phyloP scores from a whole-genome alignment of 2,329 filamentous ascomycete genomes.

The Fusarium pseudonygamai region DNA sequence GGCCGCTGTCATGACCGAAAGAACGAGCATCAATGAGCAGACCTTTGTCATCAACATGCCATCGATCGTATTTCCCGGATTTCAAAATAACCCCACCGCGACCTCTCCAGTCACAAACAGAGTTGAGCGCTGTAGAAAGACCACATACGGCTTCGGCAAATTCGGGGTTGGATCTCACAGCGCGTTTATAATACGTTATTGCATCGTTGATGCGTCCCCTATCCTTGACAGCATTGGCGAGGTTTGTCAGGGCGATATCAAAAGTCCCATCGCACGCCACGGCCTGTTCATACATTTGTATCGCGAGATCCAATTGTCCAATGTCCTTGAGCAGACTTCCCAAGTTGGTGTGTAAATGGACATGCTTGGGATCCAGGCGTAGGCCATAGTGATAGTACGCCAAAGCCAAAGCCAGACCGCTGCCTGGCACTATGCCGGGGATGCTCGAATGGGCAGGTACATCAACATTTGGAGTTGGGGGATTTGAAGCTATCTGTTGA shows the following conservation, averaged over 20 bases:
- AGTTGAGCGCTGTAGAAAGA: slow-evolving; percentile 92
- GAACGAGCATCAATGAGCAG: slow-evolving; percentile 79
- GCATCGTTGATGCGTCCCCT: slow-evolving; percentile 92
- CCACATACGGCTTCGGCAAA: slow-evolving; percentile 98
- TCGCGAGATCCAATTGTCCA: slow-evolving; percentile 88
- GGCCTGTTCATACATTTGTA: slow-evolving; percentile 96
- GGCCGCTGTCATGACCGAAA: slow-evolving; percentile 73
- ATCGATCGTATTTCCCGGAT: slow-evolving; percentile 80
- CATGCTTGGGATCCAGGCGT: slow-evolving; percentile 85
- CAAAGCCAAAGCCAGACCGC: slow-evolving; percentile 86
- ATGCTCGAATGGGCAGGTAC: slow-evolving; percentile 56
- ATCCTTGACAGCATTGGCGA: slow-evolving; percentile 98
- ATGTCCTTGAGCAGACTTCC: slow-evolving; percentile 97
- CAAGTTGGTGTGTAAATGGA: slow-evolving; percentile 95
- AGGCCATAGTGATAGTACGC: slow-evolving; percentile 97
- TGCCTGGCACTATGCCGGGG: slow-evolving; percentile 84
- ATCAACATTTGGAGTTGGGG: slow-evolving; percentile 14
- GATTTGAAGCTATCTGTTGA: slow-evolving; percentile 68
- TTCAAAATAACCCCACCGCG: slow-evolving; percentile 85
- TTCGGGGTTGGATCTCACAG: slow-evolving; percentile 89
- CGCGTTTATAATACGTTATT: slow-evolving; percentile 89
- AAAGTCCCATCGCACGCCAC: slow-evolving; percentile 93
- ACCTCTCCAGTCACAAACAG: slow-evolving; percentile 93
- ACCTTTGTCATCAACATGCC: slow-evolving; percentile 89
- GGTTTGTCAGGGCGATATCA: slow-evolving; percentile 94